A percentile compares a stretch with the other conserved stretches of the same genome.
Evolutionary conservation across 306 rosid genomes (phyloP).

Genomic region (Pueraria montana): DNA sequence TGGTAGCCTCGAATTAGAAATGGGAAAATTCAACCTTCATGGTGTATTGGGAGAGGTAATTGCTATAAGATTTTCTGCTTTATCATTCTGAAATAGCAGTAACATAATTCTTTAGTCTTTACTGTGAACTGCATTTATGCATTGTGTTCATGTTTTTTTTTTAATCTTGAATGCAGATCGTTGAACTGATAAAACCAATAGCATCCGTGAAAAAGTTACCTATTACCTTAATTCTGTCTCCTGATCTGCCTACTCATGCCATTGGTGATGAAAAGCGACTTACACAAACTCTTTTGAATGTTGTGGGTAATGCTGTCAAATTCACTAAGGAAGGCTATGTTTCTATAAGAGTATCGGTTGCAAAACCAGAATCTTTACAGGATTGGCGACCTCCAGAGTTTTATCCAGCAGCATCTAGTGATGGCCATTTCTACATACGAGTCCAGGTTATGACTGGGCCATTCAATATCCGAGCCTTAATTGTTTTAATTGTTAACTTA

Average conservation of each 20-base stretch:
- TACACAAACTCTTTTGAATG: slow-evolving; percentile 76
- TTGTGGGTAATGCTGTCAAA: slow-evolving; percentile 91
- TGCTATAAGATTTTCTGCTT: slow-evolving; percentile 27
- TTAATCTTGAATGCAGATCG: slow-evolving; percentile 61
- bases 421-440: slow-evolving; percentile 74
- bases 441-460: slow-evolving; percentile 68
- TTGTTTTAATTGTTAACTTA: background rate
- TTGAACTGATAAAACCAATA: slow-evolving; percentile 79
- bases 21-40: slow-evolving; percentile 78
- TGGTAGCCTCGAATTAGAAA: slow-evolving; percentile 88
- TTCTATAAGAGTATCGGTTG: slow-evolving; percentile 78
- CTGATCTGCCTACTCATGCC: slow-evolving; percentile 80
- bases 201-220: slow-evolving; percentile 86
- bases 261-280: slow-evolving; percentile 88
- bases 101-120: slow-evolving; percentile 30
- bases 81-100: slow-evolving; percentile 29
- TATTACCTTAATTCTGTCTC: slow-evolving; percentile 73
- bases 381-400: slow-evolving; percentile 85
- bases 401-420: slow-evolving; percentile 66
- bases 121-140: slow-evolving; percentile 7
- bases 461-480: slow-evolving; percentile 30
- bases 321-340: slow-evolving; percentile 87
- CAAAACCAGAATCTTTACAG: slow-evolving; percentile 77
- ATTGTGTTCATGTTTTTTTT: slow-evolving; percentile 32
- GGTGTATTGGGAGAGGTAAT: slow-evolving; percentile 78